Base-by-base conservation (phyloP, 768 basidiomycete genomes). In the Hydnomerulius pinastri region DNA sequence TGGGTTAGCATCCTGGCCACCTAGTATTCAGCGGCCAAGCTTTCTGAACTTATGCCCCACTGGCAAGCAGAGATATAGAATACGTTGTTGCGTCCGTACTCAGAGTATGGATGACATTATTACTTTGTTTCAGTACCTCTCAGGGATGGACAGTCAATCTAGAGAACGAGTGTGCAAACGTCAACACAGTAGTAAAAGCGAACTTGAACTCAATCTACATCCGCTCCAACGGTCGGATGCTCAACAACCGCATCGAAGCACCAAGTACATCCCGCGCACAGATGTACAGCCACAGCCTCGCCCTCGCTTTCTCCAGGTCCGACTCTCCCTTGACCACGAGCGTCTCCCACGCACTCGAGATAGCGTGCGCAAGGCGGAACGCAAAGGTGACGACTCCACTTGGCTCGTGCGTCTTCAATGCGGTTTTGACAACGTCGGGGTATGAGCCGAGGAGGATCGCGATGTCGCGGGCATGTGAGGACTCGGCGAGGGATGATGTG, bases 321-420 rank as follows among this genome's bases (percentile, higher is more conserved):
- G 73, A 67, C 69, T 93, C 90, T 2, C 91, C 88, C 61, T 89
- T 87, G 35, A 98, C 94, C 42, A 89, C 79, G 7, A 97, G 81
- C 2, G 78, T 81, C 72, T 97, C 94, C 94, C 93, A 98, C 30
- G 95, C 92, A 50, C 85, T 87, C 53, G 86, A 89, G 61, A 98
- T 93, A 6, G 87, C 85, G 61, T 97, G 96, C 37, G 85, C 82
- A 28, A 98, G 76, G 58, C 83, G 80, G 75, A 97, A 95, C 38
- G 84, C 83, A 66, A 85, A 99, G 5, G 92, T 95, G 53, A 97
- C 93, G 9, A 99, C 82, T 0, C 89, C 89, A 52, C 88, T 90
- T 7, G 96, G 92, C 70, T 98, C 94, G 58, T 87, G 86, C 17
- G 82, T 87, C 69, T 84, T 84, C 63, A 93, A 71, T 10, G 96